Evolutionary conservation across 129 eudicot genomes (phyloP), one percentile per base, ranked within the genome.

Genomic region (Flaveria sonorensis): DNA sequence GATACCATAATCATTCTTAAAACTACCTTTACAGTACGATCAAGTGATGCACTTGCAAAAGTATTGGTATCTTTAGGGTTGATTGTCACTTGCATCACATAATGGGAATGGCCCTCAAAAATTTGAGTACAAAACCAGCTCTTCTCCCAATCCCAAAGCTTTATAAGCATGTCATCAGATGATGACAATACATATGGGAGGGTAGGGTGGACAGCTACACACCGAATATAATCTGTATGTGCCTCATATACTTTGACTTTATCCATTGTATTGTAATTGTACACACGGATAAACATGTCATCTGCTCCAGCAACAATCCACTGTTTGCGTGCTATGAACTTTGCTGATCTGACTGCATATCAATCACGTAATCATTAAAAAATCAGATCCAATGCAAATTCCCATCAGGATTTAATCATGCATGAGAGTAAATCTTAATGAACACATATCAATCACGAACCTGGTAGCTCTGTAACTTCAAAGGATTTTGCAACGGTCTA

Each of bases 291-390:
- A 73, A 67, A 91, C 99, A 91, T 94, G 87, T 94, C 99, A 89
- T 94, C 99, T 21, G 97, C 92, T 81, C 99, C 99, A 66, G 99
- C 96, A 77, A 94, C 99, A 59, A 94, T 90, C 99, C 99, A 94
- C 76, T 94, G 96, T 77, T 94, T 94, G 67, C 96, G 89, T 73
- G 99, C 87, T 52, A 94, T 82, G 60, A 94, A 94, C 84, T 91
- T 94, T 2, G 99, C 99, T 10, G 99, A 91, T 63, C 99, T 85
- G 45, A 94, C 99, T 94, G 96, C 79, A 82, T 30, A 6, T 30
- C 21, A 63, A 32, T 63, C 14, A 63, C 23, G 21, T 63, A 14
- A 63, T 15, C 46, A 63, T 30, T 4, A 63, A 28, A 46, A 46
- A 32, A 28, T 24, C 14, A 56, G 53, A 81, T 28, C 59, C 70